These are phyloP conservation scores for Ottelia alismoides DNA, from an alignment of 106 monocot species.

Conservation along the genomic window DNA sequence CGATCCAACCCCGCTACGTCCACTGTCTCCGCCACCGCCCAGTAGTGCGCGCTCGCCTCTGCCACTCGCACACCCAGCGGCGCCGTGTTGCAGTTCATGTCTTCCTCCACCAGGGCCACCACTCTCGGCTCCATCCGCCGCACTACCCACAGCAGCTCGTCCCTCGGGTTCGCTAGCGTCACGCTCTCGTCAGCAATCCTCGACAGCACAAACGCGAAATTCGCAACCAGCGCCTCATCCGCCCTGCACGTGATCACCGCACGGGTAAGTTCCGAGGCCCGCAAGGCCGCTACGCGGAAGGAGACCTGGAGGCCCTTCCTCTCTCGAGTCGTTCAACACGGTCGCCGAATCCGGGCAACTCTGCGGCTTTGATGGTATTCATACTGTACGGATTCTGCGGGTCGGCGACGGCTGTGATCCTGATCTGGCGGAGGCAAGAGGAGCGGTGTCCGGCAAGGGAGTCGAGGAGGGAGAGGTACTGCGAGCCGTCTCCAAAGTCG, in stretches of 20 bases:
- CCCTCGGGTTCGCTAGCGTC: no score
- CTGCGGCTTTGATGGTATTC: no score
- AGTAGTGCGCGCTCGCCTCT: no score
- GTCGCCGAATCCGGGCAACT: conserved; percentile 23
- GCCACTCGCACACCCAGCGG: conserved; percentile 44
- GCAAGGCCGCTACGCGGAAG: conserved; percentile 24
- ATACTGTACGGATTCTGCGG: no score
- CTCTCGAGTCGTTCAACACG: conserved; percentile 20
- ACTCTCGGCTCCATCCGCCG: no score
- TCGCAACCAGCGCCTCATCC: conserved; percentile 59
- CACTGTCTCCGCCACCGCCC: conserved; percentile 55
- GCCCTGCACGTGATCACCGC: conserved; percentile 32
- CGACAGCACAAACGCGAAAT: conserved; percentile 51
- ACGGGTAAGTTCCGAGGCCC: conserved; percentile 27
- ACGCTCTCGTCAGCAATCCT: conserved; percentile 72
- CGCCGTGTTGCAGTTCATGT: conserved; percentile 63
- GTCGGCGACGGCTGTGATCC: no score
- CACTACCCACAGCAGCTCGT: no score
- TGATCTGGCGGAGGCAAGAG: not conserved
- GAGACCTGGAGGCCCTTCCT: conserved; percentile 16
- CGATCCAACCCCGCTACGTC: conserved; percentile 53
- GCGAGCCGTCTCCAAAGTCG: no score
- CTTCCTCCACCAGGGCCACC: no score
- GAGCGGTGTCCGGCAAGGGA: not conserved
- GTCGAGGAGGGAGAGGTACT: no score